These are phyloP conservation scores for Phialocephala sp. DNA, from an alignment of 2,329 filamentous ascomycete species.

Conservation along the genomic window DNA sequence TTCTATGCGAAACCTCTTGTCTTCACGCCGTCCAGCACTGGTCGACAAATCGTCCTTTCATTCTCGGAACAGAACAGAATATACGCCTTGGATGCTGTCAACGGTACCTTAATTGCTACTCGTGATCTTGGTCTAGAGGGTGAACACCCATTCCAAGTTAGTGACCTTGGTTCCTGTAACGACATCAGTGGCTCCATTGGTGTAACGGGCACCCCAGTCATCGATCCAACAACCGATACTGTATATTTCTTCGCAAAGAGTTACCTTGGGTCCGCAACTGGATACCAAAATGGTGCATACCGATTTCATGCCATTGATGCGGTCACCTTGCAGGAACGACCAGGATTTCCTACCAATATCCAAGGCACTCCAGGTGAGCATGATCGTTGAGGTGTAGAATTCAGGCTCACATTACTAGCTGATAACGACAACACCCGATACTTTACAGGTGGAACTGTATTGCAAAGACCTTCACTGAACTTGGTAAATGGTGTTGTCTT, in stretches of 20 bases:
- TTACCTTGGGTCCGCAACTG: constrained; percentile 26
- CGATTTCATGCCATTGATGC: constrained; percentile 35
- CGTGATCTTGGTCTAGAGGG: constrained; percentile 23
- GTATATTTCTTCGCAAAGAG: constrained; percentile 39
- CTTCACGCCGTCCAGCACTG: constrained; percentile 25
- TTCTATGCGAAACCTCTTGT: constrained; percentile 30
- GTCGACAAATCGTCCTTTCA: constrained; percentile 25
- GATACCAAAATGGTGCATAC: constrained; percentile 31
- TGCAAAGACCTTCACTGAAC: constrained; percentile 19
- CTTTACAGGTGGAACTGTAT: constrained; percentile 23
- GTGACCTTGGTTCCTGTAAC: constrained; percentile 23
- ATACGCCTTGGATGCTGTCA: constrained; percentile 27
- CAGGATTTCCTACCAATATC: constrained; percentile 23
- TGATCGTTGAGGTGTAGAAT: not conserved
- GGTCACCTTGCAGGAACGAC: constrained; percentile 22
- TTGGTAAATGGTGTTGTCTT: constrained; percentile 24
- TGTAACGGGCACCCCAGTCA: constrained; percentile 35
- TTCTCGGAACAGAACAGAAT: constrained; percentile 28
- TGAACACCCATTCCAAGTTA: constrained; percentile 21
- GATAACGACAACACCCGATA: constrained; percentile 23
- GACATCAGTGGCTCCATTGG: constrained; percentile 26
- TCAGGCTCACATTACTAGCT: constrained; percentile 17
- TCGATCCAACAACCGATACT: constrained; percentile 36
- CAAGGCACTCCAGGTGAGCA: constrained; percentile 19
- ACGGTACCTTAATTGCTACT: constrained; percentile 24